These are phyloP conservation scores for Pichia sp. DNA, from an alignment of 1,139 yeast genomes.

Conservation along the genomic window DNA sequence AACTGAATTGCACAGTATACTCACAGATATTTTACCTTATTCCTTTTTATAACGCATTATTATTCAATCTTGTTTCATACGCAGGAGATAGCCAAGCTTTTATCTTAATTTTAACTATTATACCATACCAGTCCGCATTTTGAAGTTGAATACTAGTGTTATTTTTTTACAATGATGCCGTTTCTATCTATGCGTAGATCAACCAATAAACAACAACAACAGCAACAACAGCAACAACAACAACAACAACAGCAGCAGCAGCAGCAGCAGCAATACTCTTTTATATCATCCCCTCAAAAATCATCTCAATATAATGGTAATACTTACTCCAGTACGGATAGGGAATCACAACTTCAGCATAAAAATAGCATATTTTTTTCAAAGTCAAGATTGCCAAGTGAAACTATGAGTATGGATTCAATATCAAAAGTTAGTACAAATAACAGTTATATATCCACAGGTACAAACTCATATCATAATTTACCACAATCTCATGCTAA, in stretches of 20 bases:
- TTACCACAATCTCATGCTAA: conserved; percentile 26
- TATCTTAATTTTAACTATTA: too few species aligned
- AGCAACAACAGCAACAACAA: not conserved
- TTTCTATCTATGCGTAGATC: conserved; percentile 14
- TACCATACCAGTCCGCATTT: too few species aligned
- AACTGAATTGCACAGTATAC: too few species aligned
- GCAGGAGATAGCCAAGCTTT: too few species aligned
- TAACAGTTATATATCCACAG: conserved; percentile 12
- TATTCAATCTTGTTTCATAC: too few species aligned
- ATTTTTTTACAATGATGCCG: conserved; percentile 10
- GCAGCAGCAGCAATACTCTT: not conserved
- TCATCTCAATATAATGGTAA: not conserved
- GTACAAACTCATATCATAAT: conserved; percentile 21
- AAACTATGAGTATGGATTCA: conserved; percentile 4
- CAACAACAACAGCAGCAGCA: conserved; percentile 1
- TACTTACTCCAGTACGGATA: not conserved
- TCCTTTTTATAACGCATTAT: too few species aligned
- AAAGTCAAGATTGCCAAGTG: conserved; percentile 8
- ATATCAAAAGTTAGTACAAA: conserved; percentile 25
- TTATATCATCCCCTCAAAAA: not conserved
- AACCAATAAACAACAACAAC: conserved; percentile 10
- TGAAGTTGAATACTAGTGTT: too few species aligned
- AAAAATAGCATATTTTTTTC: conserved; percentile 5
- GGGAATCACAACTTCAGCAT: not conserved
- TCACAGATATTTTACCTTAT: too few species aligned